These are phyloP conservation scores for Echinosophora koreensis DNA, from an alignment of 306 rosid genomes.

Conservation along the genomic window DNA sequence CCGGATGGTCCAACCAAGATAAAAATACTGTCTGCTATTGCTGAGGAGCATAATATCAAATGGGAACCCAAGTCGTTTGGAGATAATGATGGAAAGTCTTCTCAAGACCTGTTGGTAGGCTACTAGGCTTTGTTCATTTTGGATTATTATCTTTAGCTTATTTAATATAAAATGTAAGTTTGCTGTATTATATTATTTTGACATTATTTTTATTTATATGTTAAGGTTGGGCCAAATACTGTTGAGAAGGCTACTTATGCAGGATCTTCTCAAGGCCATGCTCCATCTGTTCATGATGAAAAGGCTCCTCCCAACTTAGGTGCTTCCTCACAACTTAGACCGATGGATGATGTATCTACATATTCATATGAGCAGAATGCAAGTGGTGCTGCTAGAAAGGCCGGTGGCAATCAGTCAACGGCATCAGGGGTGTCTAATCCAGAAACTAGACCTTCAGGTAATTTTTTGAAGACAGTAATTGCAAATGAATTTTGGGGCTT, in stretches of 20 bases:
- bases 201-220: conserved; percentile 29
- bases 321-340: conserved; percentile 54
- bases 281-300: conserved; percentile 58
- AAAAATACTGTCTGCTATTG: conserved; percentile 79
- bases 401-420: conserved; percentile 45
- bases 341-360: conserved; percentile 46
- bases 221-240: conserved; percentile 75
- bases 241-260: conserved; percentile 59
- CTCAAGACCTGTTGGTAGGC: conserved; percentile 78
- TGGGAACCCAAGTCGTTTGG: conserved; percentile 85
- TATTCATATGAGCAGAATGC: conserved; percentile 51
- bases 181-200: conserved; percentile 31
- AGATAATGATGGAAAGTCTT: conserved; percentile 62
- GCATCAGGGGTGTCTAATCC: conserved; percentile 50
- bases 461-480: not conserved
- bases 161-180: conserved; percentile 32
- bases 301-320: conserved; percentile 56
- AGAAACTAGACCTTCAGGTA: conserved; percentile 70
- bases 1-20: conserved; percentile 90
- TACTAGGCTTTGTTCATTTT: conserved; percentile 49
- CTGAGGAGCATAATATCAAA: conserved; percentile 89
- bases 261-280: conserved; percentile 63
- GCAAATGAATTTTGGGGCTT: conserved; percentile 17
- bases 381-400: conserved; percentile 50
- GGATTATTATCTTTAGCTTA: conserved; percentile 29